Evolutionary conservation across 139 green algal genomes (phyloP).

Genomic region (Marvania coccoides): DNA sequence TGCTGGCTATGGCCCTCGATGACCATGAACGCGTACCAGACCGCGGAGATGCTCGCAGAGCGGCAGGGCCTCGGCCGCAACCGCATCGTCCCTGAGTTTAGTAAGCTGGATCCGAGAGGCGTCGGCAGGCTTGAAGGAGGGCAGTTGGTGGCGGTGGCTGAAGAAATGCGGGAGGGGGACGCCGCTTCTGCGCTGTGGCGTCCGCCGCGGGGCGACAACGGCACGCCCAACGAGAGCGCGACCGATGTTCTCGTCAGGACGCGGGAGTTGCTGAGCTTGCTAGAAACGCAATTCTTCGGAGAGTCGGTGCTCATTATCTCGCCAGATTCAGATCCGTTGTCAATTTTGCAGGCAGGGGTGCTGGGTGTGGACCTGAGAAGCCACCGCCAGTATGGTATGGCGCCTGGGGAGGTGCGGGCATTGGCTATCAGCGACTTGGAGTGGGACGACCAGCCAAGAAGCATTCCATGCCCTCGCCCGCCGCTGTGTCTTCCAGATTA

Average conservation of each 20-base stretch:
- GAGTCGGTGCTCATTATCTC: conserved; percentile 53
- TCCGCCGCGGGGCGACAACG: conserved; percentile 41
- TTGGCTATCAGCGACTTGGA: conserved; percentile 25
- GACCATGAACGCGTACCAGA: conserved; percentile 48
- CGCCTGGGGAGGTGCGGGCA: conserved; percentile 46
- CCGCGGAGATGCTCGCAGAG: conserved; percentile 42
- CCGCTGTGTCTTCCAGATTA: conserved; percentile 5
- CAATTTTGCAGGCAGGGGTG: conserved; percentile 58
- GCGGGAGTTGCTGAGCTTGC: conserved; percentile 55
- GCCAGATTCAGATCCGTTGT: conserved; percentile 63
- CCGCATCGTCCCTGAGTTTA: conserved; percentile 64
- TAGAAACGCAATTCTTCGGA: conserved; percentile 42
- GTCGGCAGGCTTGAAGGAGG: conserved; percentile 48
- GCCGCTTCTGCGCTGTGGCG: not conserved
- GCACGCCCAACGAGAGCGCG: conserved; percentile 65
- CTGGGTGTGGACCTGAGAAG: conserved; percentile 50
- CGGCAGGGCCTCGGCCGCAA: conserved; percentile 32
- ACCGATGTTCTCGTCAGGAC: conserved; percentile 62
- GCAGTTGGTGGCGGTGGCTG: not conserved
- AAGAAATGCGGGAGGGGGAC: conserved; percentile 33
- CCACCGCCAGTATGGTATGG: conserved; percentile 45
- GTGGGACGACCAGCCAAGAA: not conserved
- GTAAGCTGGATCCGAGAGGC: conserved; percentile 41
- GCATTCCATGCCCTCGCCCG: conserved; percentile 12
- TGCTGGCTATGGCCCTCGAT: conserved; percentile 55